Base-by-base conservation (phyloP, 2,329 filamentous ascomycete genomes). In the Cladophialophora chaetospira region DNA sequence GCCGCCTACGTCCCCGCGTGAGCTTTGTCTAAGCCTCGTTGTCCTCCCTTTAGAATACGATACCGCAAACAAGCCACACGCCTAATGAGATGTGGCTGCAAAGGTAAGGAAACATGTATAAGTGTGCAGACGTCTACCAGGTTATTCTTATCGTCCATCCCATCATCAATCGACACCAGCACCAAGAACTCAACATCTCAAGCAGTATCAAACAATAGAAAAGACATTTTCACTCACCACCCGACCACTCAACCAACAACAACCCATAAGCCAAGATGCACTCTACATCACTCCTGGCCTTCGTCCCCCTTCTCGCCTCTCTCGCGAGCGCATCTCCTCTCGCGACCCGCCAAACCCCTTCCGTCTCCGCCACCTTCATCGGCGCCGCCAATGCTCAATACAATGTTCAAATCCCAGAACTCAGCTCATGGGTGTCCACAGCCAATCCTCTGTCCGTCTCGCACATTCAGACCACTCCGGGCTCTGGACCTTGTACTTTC, bases 371-470 rank as follows among this genome's bases (percentile, higher is more conserved):
- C 25, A 62, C 54, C 0, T 57, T 62, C 40, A 55, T 60, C 23
- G 60, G 58, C 35, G 60, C 57, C 19, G 55, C 60, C 25, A 35
- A 53, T 42, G 57, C 55, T 5, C 57, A 60, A 45, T 62, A 56
- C 44, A 55, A 53, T 4, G 36, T 62, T 10, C n/a, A 44, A 8
- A 36, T 62, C 25, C 60, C 60, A 2, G 35, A 28, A 15, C 53
- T 48, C 21, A 46, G 42, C 21, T 53, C 47, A 10, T 62, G 53
- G 46, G 55, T 58, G n/a, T 51, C 57, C 2, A 62, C 60, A 21
- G 52, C 57, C 45, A 56, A 55, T 28, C 28, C 26, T 9, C 49
- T 60, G 33, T 55, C 48, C 17, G 54, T 62, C 17, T 48, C 36
- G 38, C 56, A 62, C 44, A 59, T 62, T 28, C 44, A 50, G 3